Conservation (phyloP, 805 yeast genomes). For the Candida coleopterorum region DNA sequence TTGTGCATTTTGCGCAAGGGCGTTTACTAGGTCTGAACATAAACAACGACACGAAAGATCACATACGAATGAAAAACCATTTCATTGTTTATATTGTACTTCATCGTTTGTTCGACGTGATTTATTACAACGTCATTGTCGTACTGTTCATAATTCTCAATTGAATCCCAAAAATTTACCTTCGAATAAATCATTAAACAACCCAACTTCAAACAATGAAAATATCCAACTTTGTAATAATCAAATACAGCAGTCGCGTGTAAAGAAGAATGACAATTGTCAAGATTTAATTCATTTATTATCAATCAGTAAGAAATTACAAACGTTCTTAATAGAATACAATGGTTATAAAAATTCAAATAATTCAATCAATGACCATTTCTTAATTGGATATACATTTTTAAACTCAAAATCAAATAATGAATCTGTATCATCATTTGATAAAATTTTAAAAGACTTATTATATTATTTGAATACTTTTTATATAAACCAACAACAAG, state of each 20-base stretch:
- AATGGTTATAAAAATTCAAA: slow-evolving; percentile 12
- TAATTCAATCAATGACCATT: slow-evolving; percentile 20
- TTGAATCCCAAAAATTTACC: slow-evolving; percentile 10
- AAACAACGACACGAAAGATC: slow-evolving; percentile 74
- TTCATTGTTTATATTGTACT: slow-evolving; percentile 64
- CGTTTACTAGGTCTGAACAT: slow-evolving; percentile 77
- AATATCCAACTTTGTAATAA: not conserved
- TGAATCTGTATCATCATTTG: slow-evolving; percentile 13
- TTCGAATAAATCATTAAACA: slow-evolving; percentile 10
- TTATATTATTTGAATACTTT: slow-evolving; percentile 19
- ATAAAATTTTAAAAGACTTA: slow-evolving; percentile 17
- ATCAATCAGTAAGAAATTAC: slow-evolving; percentile 23
- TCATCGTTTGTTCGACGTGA: slow-evolving; percentile 76
- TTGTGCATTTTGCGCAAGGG: slow-evolving; percentile 75
- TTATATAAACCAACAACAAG: slow-evolving; percentile 7
- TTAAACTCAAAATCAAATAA: slow-evolving; percentile 12
- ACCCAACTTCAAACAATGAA: slow-evolving; percentile 7
- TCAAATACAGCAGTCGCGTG: too few species aligned
- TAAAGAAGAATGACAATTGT: not conserved
- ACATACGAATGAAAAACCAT: slow-evolving; percentile 78
- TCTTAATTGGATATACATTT: slow-evolving; percentile 29
- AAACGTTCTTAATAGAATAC: slow-evolving; percentile 11
- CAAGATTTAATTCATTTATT: slow-evolving; percentile 25
- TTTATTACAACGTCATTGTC: slow-evolving; percentile 66
- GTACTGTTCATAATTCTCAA: slow-evolving; percentile 64